phyloP scores from a whole-genome alignment of 2,329 filamentous ascomycete genomes.

The Tolypocladium ovalisporum region DNA sequence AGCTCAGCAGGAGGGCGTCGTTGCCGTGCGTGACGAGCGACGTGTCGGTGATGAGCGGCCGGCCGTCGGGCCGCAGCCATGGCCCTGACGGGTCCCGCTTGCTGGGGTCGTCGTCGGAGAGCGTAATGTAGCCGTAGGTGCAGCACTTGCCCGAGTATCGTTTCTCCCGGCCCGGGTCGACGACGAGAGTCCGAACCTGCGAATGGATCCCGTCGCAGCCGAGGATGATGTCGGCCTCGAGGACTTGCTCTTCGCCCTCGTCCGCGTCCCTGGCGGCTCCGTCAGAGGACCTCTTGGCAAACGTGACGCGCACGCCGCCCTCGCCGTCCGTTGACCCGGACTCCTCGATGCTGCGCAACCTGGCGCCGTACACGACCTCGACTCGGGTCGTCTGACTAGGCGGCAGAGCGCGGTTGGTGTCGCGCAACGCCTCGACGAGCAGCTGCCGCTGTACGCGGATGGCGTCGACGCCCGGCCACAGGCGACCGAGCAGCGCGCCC shows the following conservation, averaged over 20 bases:
- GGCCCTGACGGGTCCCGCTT: not conserved
- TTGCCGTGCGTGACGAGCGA: slow-evolving; percentile 9
- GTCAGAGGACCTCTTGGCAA: not conserved
- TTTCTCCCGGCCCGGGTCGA: slow-evolving; percentile 13
- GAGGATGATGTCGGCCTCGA: slow-evolving; percentile 15
- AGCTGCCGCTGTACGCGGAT: slow-evolving; percentile 16
- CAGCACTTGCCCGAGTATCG: slow-evolving; percentile 21
- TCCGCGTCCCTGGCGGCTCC: not conserved
- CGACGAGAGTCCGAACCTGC: slow-evolving; percentile 16
- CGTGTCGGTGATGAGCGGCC: slow-evolving; percentile 10
- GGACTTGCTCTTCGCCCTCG: not conserved
- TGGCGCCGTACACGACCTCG: slow-evolving; percentile 8
- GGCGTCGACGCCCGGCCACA: slow-evolving; percentile 13
- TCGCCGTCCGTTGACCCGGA: not conserved
- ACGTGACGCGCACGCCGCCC: slow-evolving; percentile 1
- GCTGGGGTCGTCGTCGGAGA: not conserved
- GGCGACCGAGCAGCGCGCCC: slow-evolving; percentile 10
- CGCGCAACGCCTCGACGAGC: slow-evolving; percentile 14
- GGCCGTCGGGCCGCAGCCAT: slow-evolving; percentile 7
- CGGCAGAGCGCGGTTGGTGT: slow-evolving; percentile 2
- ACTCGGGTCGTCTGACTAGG: slow-evolving; percentile 1
- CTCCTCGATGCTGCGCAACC: slow-evolving; percentile 7
- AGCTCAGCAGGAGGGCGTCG: slow-evolving; percentile 10
- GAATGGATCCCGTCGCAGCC: slow-evolving; percentile 30
- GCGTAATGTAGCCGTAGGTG: slow-evolving; percentile 10